A percentile compares a stretch with the other conserved stretches of the same genome.
Conservation (phyloP, 2,329 filamentous ascomycete species). For the Drechslerella coelobrocha region DNA sequence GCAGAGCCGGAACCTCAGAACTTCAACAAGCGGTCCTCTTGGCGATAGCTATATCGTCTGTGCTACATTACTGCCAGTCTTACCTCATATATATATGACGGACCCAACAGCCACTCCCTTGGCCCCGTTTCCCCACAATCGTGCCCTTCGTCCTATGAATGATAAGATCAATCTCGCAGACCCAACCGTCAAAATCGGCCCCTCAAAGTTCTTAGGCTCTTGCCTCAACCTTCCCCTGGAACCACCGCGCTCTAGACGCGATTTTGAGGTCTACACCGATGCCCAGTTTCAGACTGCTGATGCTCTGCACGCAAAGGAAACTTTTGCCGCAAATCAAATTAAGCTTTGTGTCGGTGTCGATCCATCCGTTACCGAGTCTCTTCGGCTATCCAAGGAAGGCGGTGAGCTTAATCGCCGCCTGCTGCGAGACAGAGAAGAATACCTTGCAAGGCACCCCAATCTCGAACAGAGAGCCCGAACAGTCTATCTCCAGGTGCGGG, state of each 20-base stretch:
- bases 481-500: constrained; percentile 19
- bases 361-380: constrained; percentile 26
- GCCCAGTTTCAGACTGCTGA: constrained; percentile 22
- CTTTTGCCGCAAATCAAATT: constrained; percentile 42
- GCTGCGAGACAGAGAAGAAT: constrained; percentile 35
- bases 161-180: background rate
- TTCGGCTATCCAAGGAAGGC: constrained; percentile 44
- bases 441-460: constrained; percentile 25
- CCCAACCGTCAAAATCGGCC: constrained; percentile 29
- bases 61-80: no score
- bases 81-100: no score
- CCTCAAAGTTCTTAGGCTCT: constrained; percentile 24
- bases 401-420: constrained; percentile 34
- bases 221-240: constrained; percentile 29
- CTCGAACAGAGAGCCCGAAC: constrained; percentile 19
- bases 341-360: constrained; percentile 47
- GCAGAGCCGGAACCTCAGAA: no score
- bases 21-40: no score
- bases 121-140: background rate
- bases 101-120: no score
- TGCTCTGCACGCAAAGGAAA: constrained; percentile 36
- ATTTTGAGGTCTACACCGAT: constrained; percentile 35
- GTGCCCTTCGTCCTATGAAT: constrained; percentile 7
- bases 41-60: no score
- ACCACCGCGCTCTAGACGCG: constrained; percentile 14